These are phyloP conservation scores for Moniliella sp. DNA, from an alignment of 1,284 basidiomycete species.

Conservation along the genomic window DNA sequence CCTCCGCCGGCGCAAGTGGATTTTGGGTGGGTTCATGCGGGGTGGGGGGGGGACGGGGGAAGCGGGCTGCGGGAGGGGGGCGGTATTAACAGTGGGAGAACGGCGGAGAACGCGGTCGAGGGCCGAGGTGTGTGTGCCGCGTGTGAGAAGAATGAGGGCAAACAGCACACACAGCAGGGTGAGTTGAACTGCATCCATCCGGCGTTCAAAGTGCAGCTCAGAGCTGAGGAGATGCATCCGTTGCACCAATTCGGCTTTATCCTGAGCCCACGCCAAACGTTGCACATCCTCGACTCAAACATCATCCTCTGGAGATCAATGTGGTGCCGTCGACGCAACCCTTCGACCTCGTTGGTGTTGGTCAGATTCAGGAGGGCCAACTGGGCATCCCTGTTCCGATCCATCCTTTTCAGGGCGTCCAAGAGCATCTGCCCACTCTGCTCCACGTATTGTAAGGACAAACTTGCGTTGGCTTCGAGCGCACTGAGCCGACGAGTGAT, in stretches of 20 bases:
- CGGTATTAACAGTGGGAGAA: no score
- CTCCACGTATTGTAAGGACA: constrained; percentile 72
- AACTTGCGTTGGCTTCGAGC: constrained; percentile 66
- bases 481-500: constrained; percentile 77
- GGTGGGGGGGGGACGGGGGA: no score
- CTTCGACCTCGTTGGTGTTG: constrained; percentile 39
- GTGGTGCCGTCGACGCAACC: constrained; percentile 9
- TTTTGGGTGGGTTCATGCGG: no score
- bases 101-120: no score
- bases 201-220: constrained; percentile 63
- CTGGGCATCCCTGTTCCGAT: constrained; percentile 33
- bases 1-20: no score
- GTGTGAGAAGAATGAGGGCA: constrained; percentile 59
- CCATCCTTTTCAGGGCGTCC: constrained; percentile 53
- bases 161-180: constrained; percentile 55
- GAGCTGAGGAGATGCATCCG: no score
- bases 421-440: constrained; percentile 62
- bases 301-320: constrained; percentile 47
- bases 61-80: no score
- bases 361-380: constrained; percentile 34
- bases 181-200: constrained; percentile 59
- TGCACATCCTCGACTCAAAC: constrained; percentile 52
- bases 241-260: constrained; percentile 46
- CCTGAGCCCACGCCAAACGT: constrained; percentile 46
- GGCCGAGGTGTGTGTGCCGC: no score